phyloP scores from a whole-genome alignment of 495 filamentous ascomycete species.

The Aspergillus carlsbadensis region DNA sequence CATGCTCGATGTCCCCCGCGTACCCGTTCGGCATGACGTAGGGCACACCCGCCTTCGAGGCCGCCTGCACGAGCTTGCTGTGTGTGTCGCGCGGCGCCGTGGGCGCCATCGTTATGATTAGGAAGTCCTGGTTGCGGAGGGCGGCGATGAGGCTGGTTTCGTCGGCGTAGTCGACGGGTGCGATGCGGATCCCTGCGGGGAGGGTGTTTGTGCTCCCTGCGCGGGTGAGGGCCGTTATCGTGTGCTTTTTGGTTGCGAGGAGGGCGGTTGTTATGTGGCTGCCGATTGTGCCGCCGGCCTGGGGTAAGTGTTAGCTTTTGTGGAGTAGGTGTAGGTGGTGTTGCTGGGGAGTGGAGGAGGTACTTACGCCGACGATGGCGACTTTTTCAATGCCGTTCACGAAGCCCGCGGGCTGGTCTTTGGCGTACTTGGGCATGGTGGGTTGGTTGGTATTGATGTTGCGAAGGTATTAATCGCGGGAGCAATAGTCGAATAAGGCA shows the following conservation, averaged over 20 bases:
- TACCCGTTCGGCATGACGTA: conserved; percentile 65
- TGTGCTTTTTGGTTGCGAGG: conserved; percentile 50
- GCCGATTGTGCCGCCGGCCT: conserved; percentile 61
- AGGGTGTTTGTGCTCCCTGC: conserved; percentile 35
- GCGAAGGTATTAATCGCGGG: conserved; percentile 1
- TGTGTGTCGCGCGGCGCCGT: conserved; percentile 41
- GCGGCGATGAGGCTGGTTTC: conserved; percentile 42
- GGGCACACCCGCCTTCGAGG: conserved; percentile 56
- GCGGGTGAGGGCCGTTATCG: conserved; percentile 53
- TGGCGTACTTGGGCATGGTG: conserved; percentile 32
- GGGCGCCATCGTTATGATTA: conserved; percentile 57
- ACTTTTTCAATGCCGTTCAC: conserved; percentile 44
- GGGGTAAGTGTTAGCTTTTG: not conserved
- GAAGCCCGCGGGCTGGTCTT: conserved; percentile 39
- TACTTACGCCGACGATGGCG: conserved; percentile 50
- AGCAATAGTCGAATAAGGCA: conserved; percentile 1
- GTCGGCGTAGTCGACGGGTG: conserved; percentile 48
- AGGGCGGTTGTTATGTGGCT: conserved; percentile 49
- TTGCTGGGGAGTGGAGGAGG: not conserved
- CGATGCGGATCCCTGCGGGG: conserved; percentile 42
- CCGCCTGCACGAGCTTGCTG: conserved; percentile 53
- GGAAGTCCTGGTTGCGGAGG: conserved; percentile 51
- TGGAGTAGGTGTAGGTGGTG: conserved; percentile 5
- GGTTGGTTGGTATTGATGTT: not conserved
- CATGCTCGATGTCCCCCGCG: conserved; percentile 39